A percentile compares a stretch with the other conserved stretches of the same genome.
phyloP scores from a whole-genome alignment of 73 alveolate genomes.

The Tetrahymena borealis region DNA sequence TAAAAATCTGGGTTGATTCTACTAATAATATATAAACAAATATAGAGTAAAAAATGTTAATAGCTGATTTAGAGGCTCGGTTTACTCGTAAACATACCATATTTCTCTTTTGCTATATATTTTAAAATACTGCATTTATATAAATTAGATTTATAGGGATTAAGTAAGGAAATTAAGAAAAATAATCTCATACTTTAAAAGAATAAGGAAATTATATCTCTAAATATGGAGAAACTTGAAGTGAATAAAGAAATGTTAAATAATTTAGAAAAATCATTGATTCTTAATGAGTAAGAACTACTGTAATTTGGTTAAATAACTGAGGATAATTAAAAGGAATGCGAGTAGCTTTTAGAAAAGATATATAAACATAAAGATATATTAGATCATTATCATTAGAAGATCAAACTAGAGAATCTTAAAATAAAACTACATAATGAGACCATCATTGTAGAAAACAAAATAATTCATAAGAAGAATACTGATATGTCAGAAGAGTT shows the following conservation, averaged over 20 bases:
- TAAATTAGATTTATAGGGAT: neutral
- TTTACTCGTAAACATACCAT: neutral
- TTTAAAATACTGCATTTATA: neutral
- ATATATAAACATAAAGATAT: neutral
- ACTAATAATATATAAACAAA: no score
- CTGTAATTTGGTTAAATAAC: neutral
- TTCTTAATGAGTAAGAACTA: neutral
- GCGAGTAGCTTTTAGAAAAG: neutral
- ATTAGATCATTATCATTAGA: neutral
- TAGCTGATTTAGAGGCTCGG: neutral
- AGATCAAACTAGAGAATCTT: neutral
- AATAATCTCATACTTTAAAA: neutral
- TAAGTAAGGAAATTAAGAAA: neutral
- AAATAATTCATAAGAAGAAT: neutral
- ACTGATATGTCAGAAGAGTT: neutral
- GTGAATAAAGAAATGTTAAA: neutral
- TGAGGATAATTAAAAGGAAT: neutral
- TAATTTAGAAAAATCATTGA: neutral
- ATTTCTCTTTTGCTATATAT: neutral
- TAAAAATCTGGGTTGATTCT: neutral
- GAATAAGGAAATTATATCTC: neutral
- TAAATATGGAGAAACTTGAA: neutral
- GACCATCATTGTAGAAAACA: neutral
- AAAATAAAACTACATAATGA: neutral
- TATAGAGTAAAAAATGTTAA: neutral